phyloP scores from a whole-genome alignment of 257 asterid genomes.

The Solanum rostratum region DNA sequence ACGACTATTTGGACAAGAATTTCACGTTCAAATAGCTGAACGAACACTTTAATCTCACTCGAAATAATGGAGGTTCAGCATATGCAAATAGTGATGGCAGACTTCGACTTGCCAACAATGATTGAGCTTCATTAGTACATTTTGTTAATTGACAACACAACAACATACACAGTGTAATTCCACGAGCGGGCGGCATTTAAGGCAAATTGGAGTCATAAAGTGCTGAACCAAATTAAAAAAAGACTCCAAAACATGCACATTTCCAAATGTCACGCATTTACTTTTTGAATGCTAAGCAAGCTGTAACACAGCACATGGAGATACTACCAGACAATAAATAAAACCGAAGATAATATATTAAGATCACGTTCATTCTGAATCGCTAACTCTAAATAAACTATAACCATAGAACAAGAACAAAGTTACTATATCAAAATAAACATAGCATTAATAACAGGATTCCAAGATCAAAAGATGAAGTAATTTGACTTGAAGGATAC shows the following conservation, averaged over 20 bases:
- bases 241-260: neutral
- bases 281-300: neutral
- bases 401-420: neutral
- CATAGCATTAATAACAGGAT: neutral
- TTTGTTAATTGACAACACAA: neutral
- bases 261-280: neutral
- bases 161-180: neutral
- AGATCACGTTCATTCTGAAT: neutral
- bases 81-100: neutral
- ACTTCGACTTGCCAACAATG: neutral
- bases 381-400: neutral
- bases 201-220: neutral
- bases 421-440: neutral
- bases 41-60: neutral
- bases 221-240: neutral
- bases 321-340: neutral
- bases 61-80: neutral
- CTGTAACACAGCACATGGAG: neutral
- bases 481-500: neutral
- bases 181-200: neutral
- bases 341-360: neutral
- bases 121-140: neutral
- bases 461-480: neutral
- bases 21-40: neutral
- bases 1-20: neutral